These are phyloP conservation scores for Lippia alba DNA, from an alignment of 305 asterid genomes.

Conservation along the genomic window DNA sequence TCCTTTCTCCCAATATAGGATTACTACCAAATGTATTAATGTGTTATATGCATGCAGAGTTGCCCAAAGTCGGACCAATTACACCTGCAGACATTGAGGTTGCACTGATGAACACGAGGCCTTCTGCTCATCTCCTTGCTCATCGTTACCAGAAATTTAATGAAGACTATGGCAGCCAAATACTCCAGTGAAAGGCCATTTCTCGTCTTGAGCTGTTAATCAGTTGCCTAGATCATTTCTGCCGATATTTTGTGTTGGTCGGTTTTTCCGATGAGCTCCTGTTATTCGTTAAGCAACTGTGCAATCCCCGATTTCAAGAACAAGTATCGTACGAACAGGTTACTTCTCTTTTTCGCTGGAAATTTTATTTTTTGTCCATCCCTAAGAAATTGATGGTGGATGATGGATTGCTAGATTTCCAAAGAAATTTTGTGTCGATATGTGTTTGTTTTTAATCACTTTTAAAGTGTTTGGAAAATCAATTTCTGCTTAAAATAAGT, in stretches of 20 bases:
- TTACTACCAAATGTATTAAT: conserved; percentile 8
- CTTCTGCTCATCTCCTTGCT: conserved; percentile 93
- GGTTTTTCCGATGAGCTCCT: background rate
- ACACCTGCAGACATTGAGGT: conserved; percentile 67
- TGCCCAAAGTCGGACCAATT: conserved; percentile 88
- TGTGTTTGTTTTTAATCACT: too few species aligned
- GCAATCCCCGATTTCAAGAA: background rate
- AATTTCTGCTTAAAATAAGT: too few species aligned
- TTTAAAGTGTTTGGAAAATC: too few species aligned
- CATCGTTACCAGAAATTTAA: conserved; percentile 85
- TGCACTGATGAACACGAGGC: conserved; percentile 89
- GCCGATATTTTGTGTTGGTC: conserved; percentile 12
- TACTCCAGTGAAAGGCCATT: conserved; percentile 70
- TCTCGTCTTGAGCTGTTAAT: conserved; percentile 1
- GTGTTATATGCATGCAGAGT: conserved; percentile 51
- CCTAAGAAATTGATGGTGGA: too few species aligned
- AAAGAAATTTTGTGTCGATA: too few species aligned
- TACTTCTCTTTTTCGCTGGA: too few species aligned
- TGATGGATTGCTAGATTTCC: too few species aligned
- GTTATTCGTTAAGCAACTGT: conserved; percentile 15
- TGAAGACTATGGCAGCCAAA: conserved; percentile 93
- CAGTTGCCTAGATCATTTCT: background rate
- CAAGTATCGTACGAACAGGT: background rate
- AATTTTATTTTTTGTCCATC: too few species aligned
- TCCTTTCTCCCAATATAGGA: too few species aligned